Conservation (phyloP, 768 basidiomycete species). For the Termitomyces sp. region DNA sequence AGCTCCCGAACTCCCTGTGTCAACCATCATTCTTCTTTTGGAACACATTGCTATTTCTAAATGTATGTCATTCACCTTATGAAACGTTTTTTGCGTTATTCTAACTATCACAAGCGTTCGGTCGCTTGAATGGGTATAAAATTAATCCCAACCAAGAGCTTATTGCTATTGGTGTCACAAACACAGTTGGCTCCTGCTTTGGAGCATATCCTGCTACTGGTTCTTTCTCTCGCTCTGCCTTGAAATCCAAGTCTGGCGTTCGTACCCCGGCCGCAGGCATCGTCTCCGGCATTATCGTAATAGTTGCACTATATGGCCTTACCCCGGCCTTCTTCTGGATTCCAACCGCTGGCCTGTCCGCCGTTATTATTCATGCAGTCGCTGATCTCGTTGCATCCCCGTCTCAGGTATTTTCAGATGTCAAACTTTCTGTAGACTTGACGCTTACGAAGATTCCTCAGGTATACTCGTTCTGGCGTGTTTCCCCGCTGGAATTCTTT, state of each 20-base stretch:
- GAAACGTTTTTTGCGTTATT: not conserved
- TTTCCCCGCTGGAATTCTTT: slow-evolving; percentile 87
- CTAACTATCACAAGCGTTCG: slow-evolving; percentile 62
- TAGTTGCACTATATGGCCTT: slow-evolving; percentile 92
- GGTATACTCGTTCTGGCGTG: slow-evolving; percentile 89
- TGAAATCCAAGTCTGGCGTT: slow-evolving; percentile 97
- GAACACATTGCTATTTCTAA: slow-evolving; percentile 99
- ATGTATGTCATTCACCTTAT: slow-evolving; percentile 35
- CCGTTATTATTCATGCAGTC: slow-evolving; percentile 93
- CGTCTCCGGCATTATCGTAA: slow-evolving; percentile 78
- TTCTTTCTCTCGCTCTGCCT: slow-evolving; percentile 96
- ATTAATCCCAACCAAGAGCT: slow-evolving; percentile 92
- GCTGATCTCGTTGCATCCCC: slow-evolving; percentile 86
- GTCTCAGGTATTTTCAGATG: slow-evolving; percentile 34
- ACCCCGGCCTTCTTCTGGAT: slow-evolving; percentile 93
- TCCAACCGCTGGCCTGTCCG: slow-evolving; percentile 76
- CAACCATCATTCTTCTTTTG: slow-evolving; percentile 84
- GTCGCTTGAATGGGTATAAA: slow-evolving; percentile 92
- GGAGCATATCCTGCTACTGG: slow-evolving; percentile 95
- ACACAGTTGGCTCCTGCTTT: slow-evolving; percentile 86
- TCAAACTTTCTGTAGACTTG: not conserved
- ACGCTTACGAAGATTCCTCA: slow-evolving; percentile 21
- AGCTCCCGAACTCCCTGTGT: slow-evolving; percentile 70
- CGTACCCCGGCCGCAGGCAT: slow-evolving; percentile 90
- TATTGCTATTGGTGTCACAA: slow-evolving; percentile 96